A percentile compares a stretch with the other conserved stretches of the same genome.
Conservation (phyloP, 805 yeast genomes). For the Nakazawaea molendinolei region DNA sequence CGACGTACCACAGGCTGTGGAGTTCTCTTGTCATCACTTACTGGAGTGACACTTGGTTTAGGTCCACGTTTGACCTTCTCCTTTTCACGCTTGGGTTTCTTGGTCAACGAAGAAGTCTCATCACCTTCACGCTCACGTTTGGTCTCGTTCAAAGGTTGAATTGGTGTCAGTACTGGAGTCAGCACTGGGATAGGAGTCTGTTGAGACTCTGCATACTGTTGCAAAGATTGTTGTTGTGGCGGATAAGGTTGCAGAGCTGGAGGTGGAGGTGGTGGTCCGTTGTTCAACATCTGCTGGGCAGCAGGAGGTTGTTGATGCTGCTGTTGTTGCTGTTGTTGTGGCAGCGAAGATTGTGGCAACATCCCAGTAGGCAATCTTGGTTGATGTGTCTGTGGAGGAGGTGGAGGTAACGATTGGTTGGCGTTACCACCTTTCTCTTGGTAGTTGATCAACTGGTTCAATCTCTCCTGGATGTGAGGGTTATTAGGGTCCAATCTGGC, state of each 20-base stretch:
- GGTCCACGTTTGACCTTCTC: constrained; percentile 7
- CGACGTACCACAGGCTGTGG: no score
- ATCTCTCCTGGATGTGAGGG: constrained; percentile 88
- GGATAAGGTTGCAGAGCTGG: constrained; percentile 4
- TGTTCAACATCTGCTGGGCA: constrained; percentile 9
- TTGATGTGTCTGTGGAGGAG: constrained; percentile 69
- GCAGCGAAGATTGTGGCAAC: constrained; percentile 36
- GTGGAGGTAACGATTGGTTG: constrained; percentile 39
- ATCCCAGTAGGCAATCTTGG: constrained; percentile 57
- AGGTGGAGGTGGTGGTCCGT: constrained; percentile 7
- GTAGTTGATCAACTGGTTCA: constrained; percentile 74
- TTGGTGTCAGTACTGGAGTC: no score
- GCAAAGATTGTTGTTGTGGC: constrained; percentile 6
- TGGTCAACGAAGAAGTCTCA: constrained; percentile 8
- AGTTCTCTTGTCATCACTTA: constrained; percentile 7
- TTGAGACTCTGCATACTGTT: constrained; percentile 3
- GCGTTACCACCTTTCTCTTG: constrained; percentile 60
- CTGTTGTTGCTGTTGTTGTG: constrained; percentile 21
- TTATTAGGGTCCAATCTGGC: constrained; percentile 92
- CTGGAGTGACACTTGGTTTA: constrained; percentile 6
- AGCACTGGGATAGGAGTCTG: constrained; percentile 2
- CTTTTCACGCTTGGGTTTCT: constrained; percentile 10
- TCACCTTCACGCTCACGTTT: constrained; percentile 11
- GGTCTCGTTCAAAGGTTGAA: no score
- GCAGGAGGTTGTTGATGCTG: constrained; percentile 14